Conservation (phyloP, 768 basidiomycete genomes). For the Cubamyces lactineus region DNA sequence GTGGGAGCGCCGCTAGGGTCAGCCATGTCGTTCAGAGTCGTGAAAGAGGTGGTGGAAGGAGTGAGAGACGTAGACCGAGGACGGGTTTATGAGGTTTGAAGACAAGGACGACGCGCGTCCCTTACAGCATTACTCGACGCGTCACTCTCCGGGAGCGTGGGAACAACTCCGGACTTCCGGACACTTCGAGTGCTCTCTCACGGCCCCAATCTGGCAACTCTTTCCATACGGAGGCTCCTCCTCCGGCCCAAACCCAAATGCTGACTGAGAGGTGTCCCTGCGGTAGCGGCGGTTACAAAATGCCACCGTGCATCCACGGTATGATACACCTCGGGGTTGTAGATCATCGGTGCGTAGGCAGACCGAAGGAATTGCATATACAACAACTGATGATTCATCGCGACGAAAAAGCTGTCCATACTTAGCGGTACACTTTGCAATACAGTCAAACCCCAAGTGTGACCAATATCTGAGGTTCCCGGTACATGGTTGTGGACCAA, state of each 20-base stretch:
- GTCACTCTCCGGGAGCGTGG: conserved; percentile 29
- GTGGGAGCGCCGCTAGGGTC: conserved; percentile 82
- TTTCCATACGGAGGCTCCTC: not conserved
- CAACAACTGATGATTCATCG: too few relatives aligned
- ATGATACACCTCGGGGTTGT: too few relatives aligned
- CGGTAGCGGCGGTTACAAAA: not conserved
- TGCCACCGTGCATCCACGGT: too few relatives aligned
- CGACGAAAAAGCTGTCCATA: too few relatives aligned
- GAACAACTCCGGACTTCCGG: conserved; percentile 25
- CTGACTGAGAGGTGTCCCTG: not conserved
- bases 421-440: too few relatives aligned
- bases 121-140: conserved; percentile 21
- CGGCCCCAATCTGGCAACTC: conserved; percentile 5
- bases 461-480: too few relatives aligned
- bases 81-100: conserved; percentile 27
- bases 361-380: too few relatives aligned
- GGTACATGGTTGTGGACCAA: too few relatives aligned
- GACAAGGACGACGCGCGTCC: conserved; percentile 39
- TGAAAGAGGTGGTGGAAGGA: conserved; percentile 24
- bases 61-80: conserved; percentile 16
- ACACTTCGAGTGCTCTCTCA: conserved; percentile 31
- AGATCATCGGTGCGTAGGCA: too few relatives aligned
- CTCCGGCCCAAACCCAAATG: not conserved
- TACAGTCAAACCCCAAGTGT: too few relatives aligned
- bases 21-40: conserved; percentile 29